Percentiles rank a stretch among this genome's conserved stretches.
These are phyloP conservation scores for Periconia macrospinosa DNA, from an alignment of 2,329 filamentous ascomycete genomes.

Conservation along the genomic window DNA sequence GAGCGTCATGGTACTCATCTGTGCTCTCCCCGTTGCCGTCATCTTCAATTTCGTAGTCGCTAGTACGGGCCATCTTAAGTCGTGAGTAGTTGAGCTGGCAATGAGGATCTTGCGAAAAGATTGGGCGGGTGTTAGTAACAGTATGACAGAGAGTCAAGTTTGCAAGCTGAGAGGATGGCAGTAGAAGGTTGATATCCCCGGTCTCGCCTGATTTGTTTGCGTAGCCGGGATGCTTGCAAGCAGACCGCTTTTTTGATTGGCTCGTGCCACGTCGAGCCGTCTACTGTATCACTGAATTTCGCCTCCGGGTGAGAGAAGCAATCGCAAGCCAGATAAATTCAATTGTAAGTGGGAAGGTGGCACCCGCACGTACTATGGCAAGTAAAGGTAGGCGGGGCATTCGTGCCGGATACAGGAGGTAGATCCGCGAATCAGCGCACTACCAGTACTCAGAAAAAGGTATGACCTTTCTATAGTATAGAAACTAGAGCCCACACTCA, in stretches of 20 bases:
- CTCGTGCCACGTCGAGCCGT: neutral
- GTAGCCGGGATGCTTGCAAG: neutral
- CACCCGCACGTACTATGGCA: neutral
- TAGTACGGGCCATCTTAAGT: slow-evolving; percentile 19
- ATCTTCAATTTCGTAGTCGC: slow-evolving; percentile 20
- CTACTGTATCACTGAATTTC: neutral
- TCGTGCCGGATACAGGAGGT: too few species aligned
- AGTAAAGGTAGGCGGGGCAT: too few species aligned
- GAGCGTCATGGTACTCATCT: slow-evolving; percentile 4
- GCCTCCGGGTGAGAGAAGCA: too few species aligned
- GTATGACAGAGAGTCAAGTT: neutral
- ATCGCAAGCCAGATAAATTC: neutral
- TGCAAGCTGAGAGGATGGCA: neutral
- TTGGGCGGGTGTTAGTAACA: neutral
- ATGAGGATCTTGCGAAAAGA: neutral
- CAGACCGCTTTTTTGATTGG: neutral
- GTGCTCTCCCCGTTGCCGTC: slow-evolving; percentile 18
- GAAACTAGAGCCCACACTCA: too few species aligned
- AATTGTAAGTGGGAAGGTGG: neutral
- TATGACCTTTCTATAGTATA: too few species aligned
- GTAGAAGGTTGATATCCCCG: neutral
- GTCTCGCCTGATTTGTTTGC: neutral
- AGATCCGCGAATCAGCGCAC: too few species aligned
- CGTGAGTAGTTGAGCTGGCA: neutral
- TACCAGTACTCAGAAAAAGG: too few species aligned